Conservation (phyloP, 129 eudicot species). For the Pseudognaphalium luteoalbum region DNA sequence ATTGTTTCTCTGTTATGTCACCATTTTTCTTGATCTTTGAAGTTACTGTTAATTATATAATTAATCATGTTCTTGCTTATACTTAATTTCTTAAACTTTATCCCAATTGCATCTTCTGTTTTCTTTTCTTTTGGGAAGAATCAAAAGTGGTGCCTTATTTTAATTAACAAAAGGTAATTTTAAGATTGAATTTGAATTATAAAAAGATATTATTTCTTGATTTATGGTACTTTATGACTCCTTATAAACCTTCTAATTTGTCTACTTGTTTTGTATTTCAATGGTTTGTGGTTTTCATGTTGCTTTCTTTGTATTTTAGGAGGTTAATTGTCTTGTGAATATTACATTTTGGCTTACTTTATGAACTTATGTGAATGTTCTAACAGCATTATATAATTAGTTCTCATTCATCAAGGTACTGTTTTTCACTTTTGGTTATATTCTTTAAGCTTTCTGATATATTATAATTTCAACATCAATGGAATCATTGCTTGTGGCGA, state of each 20-base stretch:
- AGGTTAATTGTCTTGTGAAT: not conserved
- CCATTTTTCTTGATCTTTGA: constrained; percentile 27
- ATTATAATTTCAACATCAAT: constrained; percentile 1
- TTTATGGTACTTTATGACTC: constrained; percentile 18
- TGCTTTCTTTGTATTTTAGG: constrained; percentile 1
- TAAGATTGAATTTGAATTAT: not conserved
- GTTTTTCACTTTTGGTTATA: constrained; percentile 26
- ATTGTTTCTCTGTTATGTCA: constrained; percentile 20
- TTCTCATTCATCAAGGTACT: constrained; percentile 24
- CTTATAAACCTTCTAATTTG: constrained; percentile 33
- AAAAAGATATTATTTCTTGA: constrained; percentile 1
- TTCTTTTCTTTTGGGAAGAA: not conserved
- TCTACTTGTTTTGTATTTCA: constrained; percentile 6
- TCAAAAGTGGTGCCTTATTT: not conserved
- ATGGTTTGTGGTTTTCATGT: constrained; percentile 20
- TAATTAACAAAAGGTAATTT: not conserved
- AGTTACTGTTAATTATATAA: not conserved
- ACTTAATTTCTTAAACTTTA: constrained; percentile 11
- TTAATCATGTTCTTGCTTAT: constrained; percentile 10
- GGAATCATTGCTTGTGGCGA: constrained; percentile 12
- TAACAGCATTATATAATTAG: constrained; percentile 18
- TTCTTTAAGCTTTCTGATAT: constrained; percentile 17
- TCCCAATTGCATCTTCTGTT: constrained; percentile 21
- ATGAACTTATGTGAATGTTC: constrained; percentile 24
- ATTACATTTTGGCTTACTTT: constrained; percentile 24